Base-by-base conservation (phyloP, 441 rosid genomes). In the Manihot esculenta region DNA sequence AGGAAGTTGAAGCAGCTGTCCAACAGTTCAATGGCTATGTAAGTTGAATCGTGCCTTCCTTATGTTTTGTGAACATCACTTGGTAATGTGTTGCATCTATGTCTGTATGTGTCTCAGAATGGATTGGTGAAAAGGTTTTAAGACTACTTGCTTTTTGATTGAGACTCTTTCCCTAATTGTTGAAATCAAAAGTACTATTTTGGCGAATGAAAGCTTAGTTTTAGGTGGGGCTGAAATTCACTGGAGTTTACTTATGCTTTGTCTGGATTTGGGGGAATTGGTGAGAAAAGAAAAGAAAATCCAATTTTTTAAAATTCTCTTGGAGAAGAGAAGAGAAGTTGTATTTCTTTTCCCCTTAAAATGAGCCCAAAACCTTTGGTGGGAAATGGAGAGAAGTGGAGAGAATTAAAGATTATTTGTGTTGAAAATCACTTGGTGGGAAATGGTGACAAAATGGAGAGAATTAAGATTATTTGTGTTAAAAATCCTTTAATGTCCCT, bases 1-100 rank as follows among this genome's bases (percentile, higher is more conserved):
- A 87, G 33, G 98, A 89, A 83, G 97, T 83, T 81, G 93, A 91
- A 78, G 87, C 92, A 55, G 99, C 97, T 50, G 88, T 85, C 74
- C 88, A 84, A 74, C 94, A 89, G 54, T 86, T 95, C 82, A 89
- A 95, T 88, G 97, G 97, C 84, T 95, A 87, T 83, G 97, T 95
- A 84, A 81, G 97, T 78, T 47, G 26, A 33, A 21, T 56, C 1
- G 12, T 41, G 5, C 38, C 21, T 51, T 66, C 7, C 33, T 44
- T 4, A 9, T 15, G 30, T 33, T 33, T 27, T 59, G 21, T 15
- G 62, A 57, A 9, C n/a, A 60, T 30, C 41, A 41, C 41, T 58
- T 73, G 71, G 5, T 59, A 33, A 30, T 59, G 20, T 23, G 18
- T 21, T 44, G 7, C 35, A 13, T 42, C 50, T 21, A 11, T 64